Base-by-base conservation (phyloP, 2,329 filamentous ascomycete species). In the Aspergillus piperis region DNA sequence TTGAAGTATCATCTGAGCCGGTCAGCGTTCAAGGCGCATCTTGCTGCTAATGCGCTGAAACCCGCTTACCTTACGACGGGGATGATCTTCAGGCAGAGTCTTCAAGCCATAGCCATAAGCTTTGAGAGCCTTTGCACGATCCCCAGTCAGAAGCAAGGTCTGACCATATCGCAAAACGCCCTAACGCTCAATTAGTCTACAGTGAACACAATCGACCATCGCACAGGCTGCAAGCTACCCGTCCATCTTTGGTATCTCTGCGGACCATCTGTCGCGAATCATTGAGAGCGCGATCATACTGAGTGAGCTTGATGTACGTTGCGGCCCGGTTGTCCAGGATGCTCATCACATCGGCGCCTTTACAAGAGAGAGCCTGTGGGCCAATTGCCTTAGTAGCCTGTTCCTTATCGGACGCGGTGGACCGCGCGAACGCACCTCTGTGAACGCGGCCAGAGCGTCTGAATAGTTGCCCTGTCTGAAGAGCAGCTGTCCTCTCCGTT, bases 31-130 rank as follows among this genome's bases (percentile, higher is more conserved):
- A 48, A 5, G 13, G 2, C 11, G 11, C 32, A 36, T 36, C 2
- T 13, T 4, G 7, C 38, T 49, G 15, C 30, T 41, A 54, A n/a
- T 8, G 64, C 15, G 39, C 42, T 11, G 15, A 50, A 47, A 53
- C 53, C 17, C 59, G 67, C 66, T 59, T 51, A 75, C 75, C 62
- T 66, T 66, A 57, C 71, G 69, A 19, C 70, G 64, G 8, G 70
- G 62, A 57, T 80, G 75, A 30, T 75, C 70, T n/a, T 74, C 68
- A 8, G 79, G 74, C 19, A 87, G 75, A 49, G 75, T 79, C 62
- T 82, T 83, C 64, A 88, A 73, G n/a, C 83, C 86, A 68, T 84
- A 82, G 25, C 81, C 78, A 71, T 87, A 88, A 23, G 87, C 80
- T 10, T 81, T 78, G 11, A 84, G 66, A 5, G 86, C 86, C 23